These are phyloP conservation scores for Dryas alaskensis DNA, from an alignment of 306 rosid genomes.

Conservation along the genomic window DNA sequence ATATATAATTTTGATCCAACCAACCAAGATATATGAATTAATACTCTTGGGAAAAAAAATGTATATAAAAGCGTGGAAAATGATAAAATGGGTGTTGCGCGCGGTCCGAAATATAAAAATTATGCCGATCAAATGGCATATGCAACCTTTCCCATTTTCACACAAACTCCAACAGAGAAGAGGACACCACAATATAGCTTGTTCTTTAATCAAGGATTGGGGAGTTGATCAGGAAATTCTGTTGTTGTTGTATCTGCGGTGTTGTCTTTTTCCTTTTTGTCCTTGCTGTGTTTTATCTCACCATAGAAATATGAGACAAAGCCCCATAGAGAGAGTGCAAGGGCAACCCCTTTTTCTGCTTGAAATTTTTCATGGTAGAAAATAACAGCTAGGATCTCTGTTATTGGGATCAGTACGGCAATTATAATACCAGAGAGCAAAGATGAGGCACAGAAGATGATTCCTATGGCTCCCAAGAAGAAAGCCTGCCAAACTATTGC, in stretches of 20 bases:
- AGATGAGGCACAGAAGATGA: slow-evolving; percentile 54
- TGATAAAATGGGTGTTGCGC: neutral
- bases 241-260: neutral
- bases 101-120: neutral
- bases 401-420: slow-evolving; percentile 39
- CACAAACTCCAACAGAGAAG: neutral
- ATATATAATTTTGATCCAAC: neutral
- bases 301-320: slow-evolving; percentile 59
- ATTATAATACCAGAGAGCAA: slow-evolving; percentile 43
- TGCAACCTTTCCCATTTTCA: neutral
- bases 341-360: slow-evolving; percentile 49
- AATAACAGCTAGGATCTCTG: slow-evolving; percentile 45
- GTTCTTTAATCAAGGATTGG: slow-evolving; percentile 1
- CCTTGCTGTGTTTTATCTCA: slow-evolving; percentile 35
- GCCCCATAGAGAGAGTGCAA: slow-evolving; percentile 50
- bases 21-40: neutral
- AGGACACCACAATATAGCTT: neutral
- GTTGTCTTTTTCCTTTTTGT: slow-evolving; percentile 3
- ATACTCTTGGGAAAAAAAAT: neutral
- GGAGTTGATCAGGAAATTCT: slow-evolving; percentile 7
- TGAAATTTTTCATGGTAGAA: slow-evolving; percentile 45
- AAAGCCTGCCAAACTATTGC: slow-evolving; percentile 54
- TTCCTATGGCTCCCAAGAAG: slow-evolving; percentile 53
- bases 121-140: too few relatives aligned
- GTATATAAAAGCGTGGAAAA: neutral